Conservation (phyloP, 805 yeast genomes). For the Wickerhamiella siamensis region DNA sequence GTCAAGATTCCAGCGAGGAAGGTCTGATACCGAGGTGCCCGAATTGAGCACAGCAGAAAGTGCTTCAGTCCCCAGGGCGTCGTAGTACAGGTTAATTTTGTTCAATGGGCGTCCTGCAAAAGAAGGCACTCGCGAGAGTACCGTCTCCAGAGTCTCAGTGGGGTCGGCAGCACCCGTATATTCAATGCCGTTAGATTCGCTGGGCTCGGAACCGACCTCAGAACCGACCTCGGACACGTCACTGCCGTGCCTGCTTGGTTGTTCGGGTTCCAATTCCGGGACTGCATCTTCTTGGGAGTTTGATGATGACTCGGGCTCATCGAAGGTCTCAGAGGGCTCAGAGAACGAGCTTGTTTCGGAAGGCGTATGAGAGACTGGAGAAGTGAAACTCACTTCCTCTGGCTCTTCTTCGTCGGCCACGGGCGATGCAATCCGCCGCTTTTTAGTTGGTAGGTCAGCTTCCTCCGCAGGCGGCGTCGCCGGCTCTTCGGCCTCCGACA, state of each 20-base stretch:
- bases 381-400: background rate
- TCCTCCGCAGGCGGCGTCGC: background rate
- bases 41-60: conserved; percentile 11
- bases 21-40: conserved; percentile 5
- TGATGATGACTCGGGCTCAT: too few species aligned
- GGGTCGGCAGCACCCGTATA: background rate
- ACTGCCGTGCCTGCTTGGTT: background rate
- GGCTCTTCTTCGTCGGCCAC: background rate
- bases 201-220: background rate
- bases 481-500: conserved; percentile 1
- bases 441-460: background rate
- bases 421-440: background rate
- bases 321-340: background rate
- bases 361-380: background rate
- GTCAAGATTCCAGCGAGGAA: conserved; percentile 9
- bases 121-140: background rate
- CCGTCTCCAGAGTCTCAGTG: background rate
- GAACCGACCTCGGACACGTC: background rate
- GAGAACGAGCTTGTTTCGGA: background rate
- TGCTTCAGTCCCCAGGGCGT: conserved; percentile 12
- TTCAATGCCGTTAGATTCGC: background rate
- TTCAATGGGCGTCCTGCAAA: background rate
- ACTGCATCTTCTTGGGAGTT: background rate
- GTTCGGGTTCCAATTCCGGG: background rate
- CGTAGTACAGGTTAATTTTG: conserved; percentile 20